Conservation (phyloP, 768 basidiomycete species). For the Kwoniella sp. region DNA sequence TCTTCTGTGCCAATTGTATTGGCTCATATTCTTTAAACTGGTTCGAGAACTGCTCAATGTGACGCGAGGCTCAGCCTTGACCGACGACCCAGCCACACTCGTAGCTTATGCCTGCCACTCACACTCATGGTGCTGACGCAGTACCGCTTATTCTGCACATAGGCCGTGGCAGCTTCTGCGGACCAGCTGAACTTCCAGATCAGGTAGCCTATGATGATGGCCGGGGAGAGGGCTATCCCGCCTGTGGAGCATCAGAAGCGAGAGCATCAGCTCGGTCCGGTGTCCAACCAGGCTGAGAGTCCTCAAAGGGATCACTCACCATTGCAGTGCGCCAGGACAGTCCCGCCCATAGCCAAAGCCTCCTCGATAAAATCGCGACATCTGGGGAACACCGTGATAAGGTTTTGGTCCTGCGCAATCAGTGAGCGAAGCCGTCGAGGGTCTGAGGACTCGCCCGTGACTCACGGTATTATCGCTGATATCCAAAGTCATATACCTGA, state of each 20-base stretch:
- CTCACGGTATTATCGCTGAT: conserved; percentile 48
- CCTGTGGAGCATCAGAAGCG: too few relatives aligned
- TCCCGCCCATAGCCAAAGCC: conserved; percentile 39
- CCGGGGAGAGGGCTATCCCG: conserved; percentile 47
- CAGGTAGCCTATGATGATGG: conserved; percentile 49
- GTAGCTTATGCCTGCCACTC: conserved; percentile 12
- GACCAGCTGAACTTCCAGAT: conserved; percentile 43
- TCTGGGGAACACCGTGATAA: conserved; percentile 45
- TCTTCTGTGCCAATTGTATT: conserved; percentile 36
- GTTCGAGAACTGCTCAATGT: conserved; percentile 20
- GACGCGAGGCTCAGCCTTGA: not conserved
- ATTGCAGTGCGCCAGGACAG: conserved; percentile 49
- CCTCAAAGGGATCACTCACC: conserved; percentile 20
- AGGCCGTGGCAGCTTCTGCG: conserved; percentile 37
- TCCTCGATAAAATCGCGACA: conserved; percentile 41
- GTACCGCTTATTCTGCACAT: conserved; percentile 47
- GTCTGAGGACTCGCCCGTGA: not conserved
- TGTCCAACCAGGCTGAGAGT: not conserved
- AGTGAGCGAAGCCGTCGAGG: not conserved
- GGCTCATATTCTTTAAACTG: conserved; percentile 45
- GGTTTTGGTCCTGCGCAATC: conserved; percentile 42
- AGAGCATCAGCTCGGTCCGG: not conserved
- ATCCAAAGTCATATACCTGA: conserved; percentile 47
- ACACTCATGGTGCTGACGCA: conserved; percentile 48
- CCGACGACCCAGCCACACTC: not conserved